phyloP scores from a whole-genome alignment of 176 grass and related monocot species.

The Triticum aestivum region DNA sequence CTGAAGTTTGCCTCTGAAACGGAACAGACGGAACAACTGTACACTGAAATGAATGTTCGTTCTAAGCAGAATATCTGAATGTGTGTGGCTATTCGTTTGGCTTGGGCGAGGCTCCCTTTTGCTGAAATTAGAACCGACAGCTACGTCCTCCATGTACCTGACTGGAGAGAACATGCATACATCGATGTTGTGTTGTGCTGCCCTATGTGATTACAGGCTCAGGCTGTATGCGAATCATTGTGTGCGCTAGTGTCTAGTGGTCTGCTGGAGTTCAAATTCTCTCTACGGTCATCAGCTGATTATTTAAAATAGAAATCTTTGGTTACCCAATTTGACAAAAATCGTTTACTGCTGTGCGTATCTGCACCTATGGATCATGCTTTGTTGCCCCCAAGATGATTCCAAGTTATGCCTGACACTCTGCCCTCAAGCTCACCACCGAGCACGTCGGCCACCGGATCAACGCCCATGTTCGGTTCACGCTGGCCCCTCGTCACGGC shows the following conservation, averaged over 20 bases:
- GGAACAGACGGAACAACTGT: background rate
- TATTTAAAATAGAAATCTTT: background rate
- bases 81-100: background rate
- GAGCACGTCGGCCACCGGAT: background rate
- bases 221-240: background rate
- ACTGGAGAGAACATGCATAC: too few relatives aligned
- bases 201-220: background rate
- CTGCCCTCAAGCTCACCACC: background rate
- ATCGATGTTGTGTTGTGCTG: too few relatives aligned
- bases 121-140: background rate
- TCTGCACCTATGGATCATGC: background rate
- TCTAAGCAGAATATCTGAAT: background rate
- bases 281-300: background rate
- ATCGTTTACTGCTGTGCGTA: background rate
- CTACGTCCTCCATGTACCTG: background rate
- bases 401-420: background rate
- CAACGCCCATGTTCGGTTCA: background rate
- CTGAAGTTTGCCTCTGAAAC: slow-evolving; percentile 1
- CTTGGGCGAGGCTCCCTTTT: background rate
- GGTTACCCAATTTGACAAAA: background rate
- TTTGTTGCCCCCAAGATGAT: background rate
- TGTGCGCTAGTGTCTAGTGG: background rate
- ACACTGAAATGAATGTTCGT: slow-evolving; percentile 4
- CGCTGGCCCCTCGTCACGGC: background rate
- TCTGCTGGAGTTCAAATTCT: background rate